Percentiles rank a stretch among this genome's conserved stretches.
phyloP scores from a whole-genome alignment of 2,329 filamentous ascomycete genomes.

The Cercospora sojina region DNA sequence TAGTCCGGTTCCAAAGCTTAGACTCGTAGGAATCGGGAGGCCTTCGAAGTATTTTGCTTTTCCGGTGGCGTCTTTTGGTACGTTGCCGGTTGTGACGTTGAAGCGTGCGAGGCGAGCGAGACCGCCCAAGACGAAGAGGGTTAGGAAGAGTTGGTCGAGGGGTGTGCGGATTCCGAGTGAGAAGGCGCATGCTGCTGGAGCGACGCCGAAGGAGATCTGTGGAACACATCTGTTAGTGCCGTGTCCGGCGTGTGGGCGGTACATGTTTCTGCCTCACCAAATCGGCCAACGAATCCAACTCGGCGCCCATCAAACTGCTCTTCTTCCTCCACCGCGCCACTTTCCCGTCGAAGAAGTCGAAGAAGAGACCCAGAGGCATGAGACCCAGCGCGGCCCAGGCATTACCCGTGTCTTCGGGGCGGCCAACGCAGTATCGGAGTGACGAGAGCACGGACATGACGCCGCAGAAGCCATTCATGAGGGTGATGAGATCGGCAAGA shows the following conservation, averaged over 20 bases:
- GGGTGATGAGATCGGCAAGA: conserved; percentile 75
- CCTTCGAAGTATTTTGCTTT: conserved; percentile 97
- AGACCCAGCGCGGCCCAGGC: conserved; percentile 81
- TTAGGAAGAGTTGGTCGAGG: conserved; percentile 75
- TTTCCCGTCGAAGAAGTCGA: conserved; percentile 97
- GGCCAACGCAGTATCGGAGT: conserved; percentile 81
- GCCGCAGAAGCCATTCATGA: conserved; percentile 84
- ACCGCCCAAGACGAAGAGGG: conserved; percentile 92
- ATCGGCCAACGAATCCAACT: conserved; percentile 92
- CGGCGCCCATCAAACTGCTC: conserved; percentile 96
- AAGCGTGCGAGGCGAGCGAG: conserved; percentile 92
- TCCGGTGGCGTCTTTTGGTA: conserved; percentile 87
- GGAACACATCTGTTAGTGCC: background rate
- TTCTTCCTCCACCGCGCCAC: conserved; percentile 96
- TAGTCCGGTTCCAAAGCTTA: conserved; percentile 68
- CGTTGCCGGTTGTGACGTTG: conserved; percentile 87
- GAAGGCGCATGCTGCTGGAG: conserved; percentile 84
- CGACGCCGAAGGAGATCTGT: conserved; percentile 92
- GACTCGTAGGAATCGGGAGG: conserved; percentile 88
- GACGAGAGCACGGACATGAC: conserved; percentile 96
- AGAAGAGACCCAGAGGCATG: conserved; percentile 91
- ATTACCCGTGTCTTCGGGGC: conserved; percentile 60
- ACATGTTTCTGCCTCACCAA: conserved; percentile 56
- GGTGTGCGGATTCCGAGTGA: conserved; percentile 82
- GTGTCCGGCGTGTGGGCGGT: background rate